A percentile compares a stretch with the other conserved stretches of the same genome.
Evolutionary conservation across 495 filamentous ascomycete genomes (phyloP).

Genomic region (Aspergillus kassunensis): DNA sequence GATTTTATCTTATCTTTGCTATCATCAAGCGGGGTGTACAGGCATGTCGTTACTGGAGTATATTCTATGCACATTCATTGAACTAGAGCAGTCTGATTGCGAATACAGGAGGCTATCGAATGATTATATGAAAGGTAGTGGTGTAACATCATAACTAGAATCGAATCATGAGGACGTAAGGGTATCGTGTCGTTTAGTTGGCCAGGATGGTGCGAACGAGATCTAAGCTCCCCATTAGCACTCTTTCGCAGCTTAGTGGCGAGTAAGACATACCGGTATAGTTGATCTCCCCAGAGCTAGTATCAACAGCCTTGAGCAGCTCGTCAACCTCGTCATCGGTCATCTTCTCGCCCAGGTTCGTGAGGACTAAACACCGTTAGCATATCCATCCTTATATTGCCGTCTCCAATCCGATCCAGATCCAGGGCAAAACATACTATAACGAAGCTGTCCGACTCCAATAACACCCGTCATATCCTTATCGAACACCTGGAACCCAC

Average conservation of each 20-base stretch:
- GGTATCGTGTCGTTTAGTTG: slow-evolving; percentile 57
- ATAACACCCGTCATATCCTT: slow-evolving; percentile 98
- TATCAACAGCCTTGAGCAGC: slow-evolving; percentile 94
- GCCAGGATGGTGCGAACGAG: slow-evolving; percentile 92
- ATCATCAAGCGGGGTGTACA: not conserved
- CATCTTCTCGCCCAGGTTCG: slow-evolving; percentile 98
- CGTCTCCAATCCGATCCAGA: no score
- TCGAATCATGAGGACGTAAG: slow-evolving; percentile 19
- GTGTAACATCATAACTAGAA: slow-evolving; percentile 8
- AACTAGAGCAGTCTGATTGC: not conserved
- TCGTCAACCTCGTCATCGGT: slow-evolving; percentile 97
- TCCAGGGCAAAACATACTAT: slow-evolving; percentile 55
- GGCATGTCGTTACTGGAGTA: not conserved
- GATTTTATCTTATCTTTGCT: not conserved
- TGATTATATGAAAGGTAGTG: slow-evolving; percentile 5
- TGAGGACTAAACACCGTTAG: slow-evolving; percentile 60
- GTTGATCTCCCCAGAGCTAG: slow-evolving; percentile 90
- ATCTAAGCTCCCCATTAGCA: slow-evolving; percentile 49
- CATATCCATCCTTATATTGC: no score
- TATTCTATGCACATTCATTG: not conserved
- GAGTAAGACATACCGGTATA: slow-evolving; percentile 68
- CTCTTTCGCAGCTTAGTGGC: no score
- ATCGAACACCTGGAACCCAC: slow-evolving; percentile 98
- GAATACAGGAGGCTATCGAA: slow-evolving; percentile 2
- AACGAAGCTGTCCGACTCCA: slow-evolving; percentile 91